Base-by-base conservation (phyloP, 1,284 basidiomycete genomes). In the Baeospora myosura region DNA sequence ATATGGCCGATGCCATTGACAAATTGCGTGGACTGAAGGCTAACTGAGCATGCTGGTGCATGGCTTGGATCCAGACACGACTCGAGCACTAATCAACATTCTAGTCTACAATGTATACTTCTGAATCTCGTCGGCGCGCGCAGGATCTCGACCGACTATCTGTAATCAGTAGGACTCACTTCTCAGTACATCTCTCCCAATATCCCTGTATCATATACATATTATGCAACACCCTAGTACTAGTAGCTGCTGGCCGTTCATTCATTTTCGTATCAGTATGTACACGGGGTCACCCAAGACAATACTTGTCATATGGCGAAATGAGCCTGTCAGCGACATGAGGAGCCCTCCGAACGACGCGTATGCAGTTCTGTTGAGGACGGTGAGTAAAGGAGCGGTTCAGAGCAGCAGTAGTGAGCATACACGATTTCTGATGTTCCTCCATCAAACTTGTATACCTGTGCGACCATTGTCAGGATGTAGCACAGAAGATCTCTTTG, bases 391-490 rank as follows among this genome's bases (percentile, higher is more conserved):
- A 17, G 36, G 44, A 43, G 50, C 35, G 39, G 22, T 29, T 12
- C 41, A 22, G 47, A 14, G 47, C 46, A 26, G 17, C 47, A 33
- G 32, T 38, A 18, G n/a, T n/a, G 38, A n/a, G 68, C 81, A 41
- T 65, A 88, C 83, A 93, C 89, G 53, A 81, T 76, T 52, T 92
- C 89, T 30, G 79, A 74, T 17, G 78, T 78, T 50, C 83, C 86
- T 21, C 89, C 84, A 61, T 98, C 95, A 60, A 96, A 97, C 60
- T 94, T 92, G 74, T 98, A 98, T 36, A 98, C 87, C 91, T 94
- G 18, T 23, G 29, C 5, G 32, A n/a, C n/a, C n/a, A n/a, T n/a
- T 14, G 26, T 28, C 14, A 8, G n/a, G 26, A 28, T 8, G 26
- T 8, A 8, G 26, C 26, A 28, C 26, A 28, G 8, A 14, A 8